Evolutionary conservation across 208 protist species (phyloP).

Genomic region (Acanthamoeba triangularis): DNA sequence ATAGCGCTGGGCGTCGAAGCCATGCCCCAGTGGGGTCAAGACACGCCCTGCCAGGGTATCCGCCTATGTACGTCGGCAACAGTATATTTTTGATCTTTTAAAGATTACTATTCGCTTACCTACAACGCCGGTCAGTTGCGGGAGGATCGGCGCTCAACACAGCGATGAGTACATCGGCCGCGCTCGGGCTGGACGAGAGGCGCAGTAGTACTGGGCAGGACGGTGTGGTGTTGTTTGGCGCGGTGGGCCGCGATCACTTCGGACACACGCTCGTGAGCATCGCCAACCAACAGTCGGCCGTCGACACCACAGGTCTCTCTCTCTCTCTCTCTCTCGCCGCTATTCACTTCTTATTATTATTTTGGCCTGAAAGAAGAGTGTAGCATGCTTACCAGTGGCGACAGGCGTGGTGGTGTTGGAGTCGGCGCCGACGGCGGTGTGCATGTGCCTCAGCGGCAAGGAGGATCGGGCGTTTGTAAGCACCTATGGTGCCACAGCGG

Average conservation of each 20-base stretch:
- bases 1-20: background rate
- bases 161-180: slow-evolving; percentile 15
- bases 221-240: background rate
- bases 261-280: background rate
- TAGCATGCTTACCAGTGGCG: background rate
- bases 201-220: background rate
- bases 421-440: background rate
- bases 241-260: slow-evolving; percentile 2
- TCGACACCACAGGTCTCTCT: background rate
- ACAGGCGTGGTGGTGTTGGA: slow-evolving; percentile 11
- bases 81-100: background rate
- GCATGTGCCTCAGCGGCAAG: slow-evolving; percentile 32
- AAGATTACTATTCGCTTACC: background rate
- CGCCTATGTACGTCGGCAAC: background rate
- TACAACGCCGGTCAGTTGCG: background rate
- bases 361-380: background rate
- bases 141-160: slow-evolving; percentile 27
- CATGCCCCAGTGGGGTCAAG: slow-evolving; percentile 18
- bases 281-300: background rate
- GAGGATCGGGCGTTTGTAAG: slow-evolving; percentile 3
- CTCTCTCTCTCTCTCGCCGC: background rate
- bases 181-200: background rate
- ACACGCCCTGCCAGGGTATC: slow-evolving; percentile 1
- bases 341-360: too few relatives aligned
- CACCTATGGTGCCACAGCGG: slow-evolving; percentile 32